Base-by-base conservation (phyloP, 257 asterid genomes). In the Anisodus acutangulus region DNA sequence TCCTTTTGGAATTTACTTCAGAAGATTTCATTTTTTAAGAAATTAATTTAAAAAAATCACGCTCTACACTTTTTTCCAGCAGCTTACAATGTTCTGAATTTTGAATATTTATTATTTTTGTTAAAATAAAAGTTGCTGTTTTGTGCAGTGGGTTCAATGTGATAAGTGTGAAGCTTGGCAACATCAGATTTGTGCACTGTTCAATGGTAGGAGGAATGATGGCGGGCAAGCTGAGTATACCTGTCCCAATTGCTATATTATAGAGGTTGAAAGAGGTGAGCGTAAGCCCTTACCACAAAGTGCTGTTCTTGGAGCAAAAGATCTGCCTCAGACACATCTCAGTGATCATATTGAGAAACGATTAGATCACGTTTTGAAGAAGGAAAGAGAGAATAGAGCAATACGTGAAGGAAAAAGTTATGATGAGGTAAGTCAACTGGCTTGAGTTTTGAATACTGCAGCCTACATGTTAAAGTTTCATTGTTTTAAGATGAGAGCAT, bases 141-240 rank as follows among this genome's bases (percentile, higher is more conserved):
- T 87, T 84, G 72, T 87, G 89, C 96, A 97, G 99, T 97, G 99
- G 99, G 99, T 97, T 85, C 99, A 97, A 91, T 97, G 99, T 84
- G 99, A 97, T 88, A 97, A 94, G 84, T 97, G 99, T 87, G 99
- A 97, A 89, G 97, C 97, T 85, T 97, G 99, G 99, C 99, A 97
- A 87, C 99, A 97, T 88, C 99, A 97, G 89, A 95, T 97, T 82
- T 97, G 99, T 88, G 99, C 98, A 71, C 88, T 97, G 83, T 97
- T 97, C 87, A 97, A 97, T 87, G 98, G 99, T 90, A 91, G 98
- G 90, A 93, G 98, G 87, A 97, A 97, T 90, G 97, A 94, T 84
- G 98, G 98, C 83, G 99, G 99, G 84, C 95, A 93, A 89, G 99
- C 99, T 41, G 99, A 97, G 89, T 97, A 97, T 87, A 97, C 99